Percentiles rank a stretch among this genome's conserved stretches.
phyloP scores from a whole-genome alignment of 2,329 filamentous ascomycete genomes.

The Lachnellula subtilissima region DNA sequence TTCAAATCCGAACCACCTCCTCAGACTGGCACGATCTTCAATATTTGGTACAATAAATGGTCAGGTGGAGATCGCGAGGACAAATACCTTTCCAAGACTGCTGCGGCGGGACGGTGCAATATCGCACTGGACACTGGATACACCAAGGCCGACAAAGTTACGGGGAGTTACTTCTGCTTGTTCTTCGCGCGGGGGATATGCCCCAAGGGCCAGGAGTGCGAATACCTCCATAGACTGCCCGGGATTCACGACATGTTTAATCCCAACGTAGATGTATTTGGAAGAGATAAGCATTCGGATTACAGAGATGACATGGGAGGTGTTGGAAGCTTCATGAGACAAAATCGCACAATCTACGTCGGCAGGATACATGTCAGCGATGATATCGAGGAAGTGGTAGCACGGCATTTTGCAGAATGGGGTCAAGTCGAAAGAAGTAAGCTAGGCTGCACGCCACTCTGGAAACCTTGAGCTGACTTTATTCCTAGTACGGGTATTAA shows the following conservation, averaged over 20 bases:
- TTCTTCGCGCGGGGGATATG: conserved; percentile 82
- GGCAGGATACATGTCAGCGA: conserved; percentile 93
- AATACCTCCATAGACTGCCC: conserved; percentile 87
- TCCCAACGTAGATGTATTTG: conserved; percentile 92
- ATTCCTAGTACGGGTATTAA: conserved; percentile 66
- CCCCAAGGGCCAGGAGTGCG: conserved; percentile 86
- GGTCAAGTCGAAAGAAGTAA: conserved; percentile 76
- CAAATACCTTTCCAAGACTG: conserved; percentile 77
- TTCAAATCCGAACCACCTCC: conserved; percentile 81
- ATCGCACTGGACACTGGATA: conserved; percentile 74
- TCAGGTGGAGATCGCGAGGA: conserved; percentile 91
- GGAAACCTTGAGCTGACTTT: conserved; percentile 19
- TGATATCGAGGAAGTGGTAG: conserved; percentile 94
- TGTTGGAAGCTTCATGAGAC: conserved; percentile 86
- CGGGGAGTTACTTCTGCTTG: conserved; percentile 86
- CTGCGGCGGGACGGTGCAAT: conserved; percentile 82
- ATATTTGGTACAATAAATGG: conserved; percentile 99
- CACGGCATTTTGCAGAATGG: conserved; percentile 95
- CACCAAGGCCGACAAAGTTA: conserved; percentile 69
- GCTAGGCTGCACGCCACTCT: conserved; percentile 13
- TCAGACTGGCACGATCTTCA: conserved; percentile 93
- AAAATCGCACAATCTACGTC: conserved; percentile 91
- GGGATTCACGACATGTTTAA: conserved; percentile 86
- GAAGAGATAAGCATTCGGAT: conserved; percentile 85
- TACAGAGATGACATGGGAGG: conserved; percentile 98